Conservation (phyloP, 768 basidiomycete species). For the Fibroporia radiculosa region DNA sequence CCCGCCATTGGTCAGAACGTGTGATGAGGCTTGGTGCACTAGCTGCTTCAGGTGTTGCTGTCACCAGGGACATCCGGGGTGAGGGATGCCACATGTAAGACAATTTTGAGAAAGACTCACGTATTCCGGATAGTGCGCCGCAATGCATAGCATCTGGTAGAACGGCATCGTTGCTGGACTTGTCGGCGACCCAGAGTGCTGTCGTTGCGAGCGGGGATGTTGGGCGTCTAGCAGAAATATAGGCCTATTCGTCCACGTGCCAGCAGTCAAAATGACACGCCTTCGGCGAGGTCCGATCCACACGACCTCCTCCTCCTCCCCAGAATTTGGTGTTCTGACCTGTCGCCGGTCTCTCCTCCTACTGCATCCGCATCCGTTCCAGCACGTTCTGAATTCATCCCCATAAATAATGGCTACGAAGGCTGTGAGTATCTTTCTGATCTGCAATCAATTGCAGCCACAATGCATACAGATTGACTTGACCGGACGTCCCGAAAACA, state of each 20-base stretch:
- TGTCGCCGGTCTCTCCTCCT: neutral
- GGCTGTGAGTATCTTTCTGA: constrained; percentile 44
- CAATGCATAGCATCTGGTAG: constrained; percentile 82
- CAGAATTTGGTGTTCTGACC: neutral
- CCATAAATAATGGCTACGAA: constrained; percentile 55
- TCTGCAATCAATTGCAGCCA: neutral
- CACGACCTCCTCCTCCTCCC: neutral
- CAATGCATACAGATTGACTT: neutral
- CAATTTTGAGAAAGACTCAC: constrained; percentile 33
- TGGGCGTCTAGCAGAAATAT: neutral
- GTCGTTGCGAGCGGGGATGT: neutral
- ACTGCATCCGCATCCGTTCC: neutral
- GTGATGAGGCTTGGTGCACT: constrained; percentile 60
- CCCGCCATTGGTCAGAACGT: constrained; percentile 68
- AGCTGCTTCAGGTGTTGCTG: constrained; percentile 73
- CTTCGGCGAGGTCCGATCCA: neutral
- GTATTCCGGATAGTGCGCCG: constrained; percentile 67
- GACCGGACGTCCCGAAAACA: too few species aligned
- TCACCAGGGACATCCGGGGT: neutral
- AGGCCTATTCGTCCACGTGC: constrained; percentile 22
- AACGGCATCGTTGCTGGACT: constrained; percentile 60
- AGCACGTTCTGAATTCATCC: neutral
- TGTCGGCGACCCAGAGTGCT: neutral
- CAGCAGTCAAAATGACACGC: constrained; percentile 41
- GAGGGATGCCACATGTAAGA: neutral